phyloP scores from a whole-genome alignment of 371 early-diverging fungal genomes.

The Rhizomucor pusillus region DNA sequence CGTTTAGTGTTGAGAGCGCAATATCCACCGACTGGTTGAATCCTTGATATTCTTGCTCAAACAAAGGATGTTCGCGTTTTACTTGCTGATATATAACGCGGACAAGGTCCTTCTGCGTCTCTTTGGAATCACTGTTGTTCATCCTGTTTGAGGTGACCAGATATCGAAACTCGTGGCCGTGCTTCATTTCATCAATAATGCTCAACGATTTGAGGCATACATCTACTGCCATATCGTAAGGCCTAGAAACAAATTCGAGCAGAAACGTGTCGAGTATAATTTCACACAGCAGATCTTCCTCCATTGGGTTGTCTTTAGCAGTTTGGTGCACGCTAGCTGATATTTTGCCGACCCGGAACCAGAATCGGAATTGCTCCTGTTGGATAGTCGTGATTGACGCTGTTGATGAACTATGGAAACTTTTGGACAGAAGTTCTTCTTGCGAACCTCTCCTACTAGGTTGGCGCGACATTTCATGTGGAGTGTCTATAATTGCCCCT shows the following conservation, averaged over 20 bases:
- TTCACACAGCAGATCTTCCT: constrained; percentile 49
- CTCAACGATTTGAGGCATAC: constrained; percentile 62
- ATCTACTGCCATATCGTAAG: constrained; percentile 55
- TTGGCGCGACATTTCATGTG: not conserved
- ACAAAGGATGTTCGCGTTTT: constrained; percentile 60
- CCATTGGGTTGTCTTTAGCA: constrained; percentile 9
- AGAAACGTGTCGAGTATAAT: constrained; percentile 55
- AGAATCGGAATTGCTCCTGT: constrained; percentile 64
- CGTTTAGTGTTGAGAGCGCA: constrained; percentile 64
- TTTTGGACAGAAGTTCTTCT: not conserved
- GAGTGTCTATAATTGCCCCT: not conserved
- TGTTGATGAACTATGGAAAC: constrained; percentile 23
- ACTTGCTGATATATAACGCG: constrained; percentile 60
- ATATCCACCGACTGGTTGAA: constrained; percentile 71
- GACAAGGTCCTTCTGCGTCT: constrained; percentile 41
- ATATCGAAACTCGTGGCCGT: constrained; percentile 54
- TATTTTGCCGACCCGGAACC: constrained; percentile 72
- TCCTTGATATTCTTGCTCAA: constrained; percentile 49
- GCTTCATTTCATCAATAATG: constrained; percentile 58
- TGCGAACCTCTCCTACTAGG: too few species aligned
- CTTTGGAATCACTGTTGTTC: not conserved
- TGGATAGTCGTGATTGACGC: constrained; percentile 11
- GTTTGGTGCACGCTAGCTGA: constrained; percentile 61
- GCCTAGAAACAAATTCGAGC: constrained; percentile 57
- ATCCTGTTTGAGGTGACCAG: constrained; percentile 60